Conservation (phyloP, 2,329 filamentous ascomycete species). For the Beauveria sp. region DNA sequence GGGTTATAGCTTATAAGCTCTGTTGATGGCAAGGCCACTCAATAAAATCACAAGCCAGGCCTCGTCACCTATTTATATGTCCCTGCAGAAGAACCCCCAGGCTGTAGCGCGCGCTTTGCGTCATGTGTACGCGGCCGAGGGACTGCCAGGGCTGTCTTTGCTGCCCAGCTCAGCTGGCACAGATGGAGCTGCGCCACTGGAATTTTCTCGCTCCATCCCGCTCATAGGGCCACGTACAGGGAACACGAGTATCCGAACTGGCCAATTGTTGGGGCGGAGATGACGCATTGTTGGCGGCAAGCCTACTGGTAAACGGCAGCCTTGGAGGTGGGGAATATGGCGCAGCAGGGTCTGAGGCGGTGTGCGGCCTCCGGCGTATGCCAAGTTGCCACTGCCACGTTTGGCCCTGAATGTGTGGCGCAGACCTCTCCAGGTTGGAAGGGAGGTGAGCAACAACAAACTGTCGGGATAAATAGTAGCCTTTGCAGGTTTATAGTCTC, state of each 20-base stretch:
- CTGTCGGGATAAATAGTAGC: too few relatives aligned
- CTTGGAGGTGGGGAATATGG: neutral
- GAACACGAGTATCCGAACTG: neutral
- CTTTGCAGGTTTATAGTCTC: too few relatives aligned
- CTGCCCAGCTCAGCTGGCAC: conserved; percentile 2
- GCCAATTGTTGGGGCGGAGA: neutral
- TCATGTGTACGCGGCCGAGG: conserved; percentile 2
- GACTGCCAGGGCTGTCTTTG: too few relatives aligned
- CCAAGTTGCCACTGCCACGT: neutral
- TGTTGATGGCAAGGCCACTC: neutral
- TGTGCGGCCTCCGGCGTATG: neutral
- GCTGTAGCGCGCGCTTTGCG: neutral
- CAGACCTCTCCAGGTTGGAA: neutral
- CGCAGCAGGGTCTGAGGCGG: conserved; percentile 2
- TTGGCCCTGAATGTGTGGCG: neutral
- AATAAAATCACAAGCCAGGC: conserved; percentile 1
- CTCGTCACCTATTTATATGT: conserved; percentile 2
- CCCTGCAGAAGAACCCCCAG: neutral
- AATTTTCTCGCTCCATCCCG: conserved; percentile 4
- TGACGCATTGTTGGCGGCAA: conserved; percentile 2
- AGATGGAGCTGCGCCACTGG: neutral
- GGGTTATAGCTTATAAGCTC: neutral
- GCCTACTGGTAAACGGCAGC: neutral
- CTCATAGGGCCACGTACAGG: conserved; percentile 1
- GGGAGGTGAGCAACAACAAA: too few relatives aligned